These are phyloP conservation scores for Phytophthora idaei DNA, from an alignment of 352 stramenopile genomes.

Conservation along the genomic window DNA sequence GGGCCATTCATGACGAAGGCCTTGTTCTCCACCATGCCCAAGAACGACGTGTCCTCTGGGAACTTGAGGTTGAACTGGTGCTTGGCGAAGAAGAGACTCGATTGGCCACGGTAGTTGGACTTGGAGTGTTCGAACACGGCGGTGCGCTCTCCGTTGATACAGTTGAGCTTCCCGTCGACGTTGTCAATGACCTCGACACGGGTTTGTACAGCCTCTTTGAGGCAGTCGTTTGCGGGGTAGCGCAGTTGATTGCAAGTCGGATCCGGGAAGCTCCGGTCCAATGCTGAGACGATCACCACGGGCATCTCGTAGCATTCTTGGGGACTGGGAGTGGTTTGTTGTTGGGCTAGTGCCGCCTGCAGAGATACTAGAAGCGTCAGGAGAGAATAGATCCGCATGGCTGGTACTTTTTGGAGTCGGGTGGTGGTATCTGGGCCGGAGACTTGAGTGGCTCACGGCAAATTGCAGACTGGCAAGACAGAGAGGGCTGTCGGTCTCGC, in stretches of 20 bases:
- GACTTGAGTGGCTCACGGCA: slow-evolving; percentile 16
- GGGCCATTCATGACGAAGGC: slow-evolving; percentile 80
- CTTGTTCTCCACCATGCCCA: slow-evolving; percentile 68
- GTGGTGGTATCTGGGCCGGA: slow-evolving; percentile 17
- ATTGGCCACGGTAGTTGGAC: slow-evolving; percentile 80
- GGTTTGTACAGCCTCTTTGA: slow-evolving; percentile 59
- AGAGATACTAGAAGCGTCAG: slow-evolving; percentile 27
- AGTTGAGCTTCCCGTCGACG: slow-evolving; percentile 57
- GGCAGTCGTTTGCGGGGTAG: slow-evolving; percentile 68
- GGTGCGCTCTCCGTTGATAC: slow-evolving; percentile 50
- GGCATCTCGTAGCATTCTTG: slow-evolving; percentile 72
- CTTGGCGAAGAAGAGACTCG: slow-evolving; percentile 79
- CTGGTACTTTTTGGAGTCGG: slow-evolving; percentile 12
- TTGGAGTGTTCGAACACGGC: slow-evolving; percentile 48
- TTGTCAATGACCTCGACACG: slow-evolving; percentile 73
- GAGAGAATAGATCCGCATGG: slow-evolving; percentile 26
- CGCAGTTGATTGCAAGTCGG: slow-evolving; percentile 73
- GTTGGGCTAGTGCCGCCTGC: slow-evolving; percentile 14
- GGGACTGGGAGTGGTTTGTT: slow-evolving; percentile 19
- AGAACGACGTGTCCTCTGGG: slow-evolving; percentile 41
- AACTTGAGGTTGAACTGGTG: slow-evolving; percentile 82
- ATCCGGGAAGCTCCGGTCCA: slow-evolving; percentile 62
- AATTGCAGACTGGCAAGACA: slow-evolving; percentile 24
- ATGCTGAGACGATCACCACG: slow-evolving; percentile 65
- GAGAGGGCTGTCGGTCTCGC: not conserved